These are phyloP conservation scores for Hymenoscyphus salicellus DNA, from an alignment of 2,329 filamentous ascomycete genomes.

Conservation along the genomic window DNA sequence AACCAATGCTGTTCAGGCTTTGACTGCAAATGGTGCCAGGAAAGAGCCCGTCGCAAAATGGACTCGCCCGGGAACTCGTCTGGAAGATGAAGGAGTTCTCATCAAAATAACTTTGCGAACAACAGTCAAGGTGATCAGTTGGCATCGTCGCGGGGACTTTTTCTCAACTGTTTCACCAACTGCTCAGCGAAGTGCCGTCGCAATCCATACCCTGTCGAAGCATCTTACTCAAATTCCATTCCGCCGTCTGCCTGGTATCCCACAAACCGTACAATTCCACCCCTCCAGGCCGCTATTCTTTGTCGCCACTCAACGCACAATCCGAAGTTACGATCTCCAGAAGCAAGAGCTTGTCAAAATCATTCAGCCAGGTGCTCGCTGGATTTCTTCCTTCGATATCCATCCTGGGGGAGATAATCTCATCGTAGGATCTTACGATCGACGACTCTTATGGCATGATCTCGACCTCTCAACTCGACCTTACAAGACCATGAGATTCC, in stretches of 20 bases:
- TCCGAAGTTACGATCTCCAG: slow-evolving; percentile 90
- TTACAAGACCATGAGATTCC: slow-evolving; percentile 96
- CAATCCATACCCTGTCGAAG: slow-evolving; percentile 92
- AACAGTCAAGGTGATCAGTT: slow-evolving; percentile 81
- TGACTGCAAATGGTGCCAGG: slow-evolving; percentile 52
- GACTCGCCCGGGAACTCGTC: slow-evolving; percentile 70
- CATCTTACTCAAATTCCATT: slow-evolving; percentile 95
- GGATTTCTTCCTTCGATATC: slow-evolving; percentile 92
- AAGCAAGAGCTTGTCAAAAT: slow-evolving; percentile 90
- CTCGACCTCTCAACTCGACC: slow-evolving; percentile 85
- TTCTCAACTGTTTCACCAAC: slow-evolving; percentile 85
- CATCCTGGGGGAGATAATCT: slow-evolving; percentile 92
- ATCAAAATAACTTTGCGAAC: slow-evolving; percentile 77
- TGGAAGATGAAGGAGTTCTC: slow-evolving; percentile 76
- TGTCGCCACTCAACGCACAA: slow-evolving; percentile 88
- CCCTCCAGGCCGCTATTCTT: slow-evolving; percentile 91
- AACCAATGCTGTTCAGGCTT: slow-evolving; percentile 58
- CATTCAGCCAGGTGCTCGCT: slow-evolving; percentile 85
- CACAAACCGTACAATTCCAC: slow-evolving; percentile 92
- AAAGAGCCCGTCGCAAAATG: slow-evolving; percentile 80
- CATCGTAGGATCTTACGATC: slow-evolving; percentile 91
- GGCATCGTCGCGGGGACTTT: slow-evolving; percentile 93
- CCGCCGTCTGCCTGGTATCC: slow-evolving; percentile 67
- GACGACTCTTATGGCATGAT: slow-evolving; percentile 93
- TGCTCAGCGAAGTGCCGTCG: slow-evolving; percentile 74